These are phyloP conservation scores for Petunia hybrid DNA, from an alignment of 305 asterid species.

Conservation along the genomic window DNA sequence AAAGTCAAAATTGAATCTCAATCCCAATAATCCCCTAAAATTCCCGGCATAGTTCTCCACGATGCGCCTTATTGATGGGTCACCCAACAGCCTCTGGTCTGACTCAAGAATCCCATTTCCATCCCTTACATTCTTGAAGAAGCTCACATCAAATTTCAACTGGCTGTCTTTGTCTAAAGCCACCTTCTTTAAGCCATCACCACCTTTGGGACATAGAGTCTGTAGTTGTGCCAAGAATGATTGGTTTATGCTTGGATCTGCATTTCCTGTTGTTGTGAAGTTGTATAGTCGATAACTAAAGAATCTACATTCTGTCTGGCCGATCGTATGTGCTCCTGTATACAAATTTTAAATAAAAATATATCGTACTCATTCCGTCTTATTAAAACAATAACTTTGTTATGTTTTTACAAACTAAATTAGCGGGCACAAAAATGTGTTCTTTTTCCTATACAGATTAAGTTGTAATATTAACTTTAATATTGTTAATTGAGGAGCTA, in stretches of 20 bases:
- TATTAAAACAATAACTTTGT: too few species aligned
- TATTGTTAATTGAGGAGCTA: too few species aligned
- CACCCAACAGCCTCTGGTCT: constrained; percentile 75
- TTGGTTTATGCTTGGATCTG: constrained; percentile 67
- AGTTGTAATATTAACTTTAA: too few species aligned
- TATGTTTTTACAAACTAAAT: too few species aligned
- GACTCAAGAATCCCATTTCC: constrained; percentile 75
- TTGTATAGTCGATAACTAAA: constrained; percentile 67
- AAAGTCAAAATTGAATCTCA: constrained; percentile 60
- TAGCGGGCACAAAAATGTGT: too few species aligned
- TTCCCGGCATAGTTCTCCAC: constrained; percentile 65
- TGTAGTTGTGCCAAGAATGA: constrained; percentile 50
- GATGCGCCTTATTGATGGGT: constrained; percentile 45
- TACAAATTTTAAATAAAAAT: neutral
- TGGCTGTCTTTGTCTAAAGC: constrained; percentile 58
- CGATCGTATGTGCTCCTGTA: constrained; percentile 71
- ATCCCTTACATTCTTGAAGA: constrained; percentile 69
- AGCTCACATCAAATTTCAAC: constrained; percentile 56
- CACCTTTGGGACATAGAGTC: constrained; percentile 54
- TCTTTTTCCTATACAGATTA: too few species aligned
- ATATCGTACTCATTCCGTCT: too few species aligned
- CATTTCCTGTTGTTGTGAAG: constrained; percentile 65
- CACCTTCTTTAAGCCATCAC: constrained; percentile 53
- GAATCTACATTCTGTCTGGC: constrained; percentile 58
- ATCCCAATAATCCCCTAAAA: constrained; percentile 58